Conservation (phyloP, 768 basidiomycete species). For the Dentipellis fragilis region DNA sequence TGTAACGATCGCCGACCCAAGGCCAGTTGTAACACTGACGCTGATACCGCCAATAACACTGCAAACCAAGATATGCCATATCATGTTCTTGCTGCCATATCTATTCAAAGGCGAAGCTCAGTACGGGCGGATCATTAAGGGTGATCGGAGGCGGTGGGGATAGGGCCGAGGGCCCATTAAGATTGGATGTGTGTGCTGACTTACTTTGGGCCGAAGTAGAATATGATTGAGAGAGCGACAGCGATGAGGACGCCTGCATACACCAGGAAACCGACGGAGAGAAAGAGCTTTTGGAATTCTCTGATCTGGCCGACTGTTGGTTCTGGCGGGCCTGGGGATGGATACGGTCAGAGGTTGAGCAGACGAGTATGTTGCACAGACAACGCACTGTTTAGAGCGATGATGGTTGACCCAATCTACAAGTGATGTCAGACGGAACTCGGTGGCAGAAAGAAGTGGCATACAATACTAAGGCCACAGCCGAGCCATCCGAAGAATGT, state of each 20-base stretch:
- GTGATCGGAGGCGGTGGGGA: not conserved
- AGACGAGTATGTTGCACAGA: too few species aligned
- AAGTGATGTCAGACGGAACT: not conserved
- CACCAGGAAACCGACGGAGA: conserved; percentile 74
- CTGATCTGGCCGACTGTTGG: conserved; percentile 56
- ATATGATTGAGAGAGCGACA: conserved; percentile 57
- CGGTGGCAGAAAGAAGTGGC: conserved; percentile 19
- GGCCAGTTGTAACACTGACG: conserved; percentile 89
- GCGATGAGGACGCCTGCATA: conserved; percentile 56
- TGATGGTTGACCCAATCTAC: conserved; percentile 78
- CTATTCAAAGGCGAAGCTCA: conserved; percentile 22
- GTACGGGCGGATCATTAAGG: not conserved
- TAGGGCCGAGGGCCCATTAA: not conserved
- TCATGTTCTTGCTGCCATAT: conserved; percentile 87
- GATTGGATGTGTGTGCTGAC: conserved; percentile 11
- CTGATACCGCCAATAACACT: conserved; percentile 95
- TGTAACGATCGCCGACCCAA: conserved; percentile 85
- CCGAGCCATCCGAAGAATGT: conserved; percentile 98
- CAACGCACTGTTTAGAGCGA: conserved; percentile 70
- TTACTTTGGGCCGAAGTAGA: conserved; percentile 76
- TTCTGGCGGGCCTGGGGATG: conserved; percentile 52
- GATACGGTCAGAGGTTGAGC: too few species aligned
- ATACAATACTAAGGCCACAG: conserved; percentile 80
- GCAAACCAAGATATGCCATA: conserved; percentile 93
- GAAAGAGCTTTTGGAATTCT: conserved; percentile 70